Conservation (phyloP, 106 monocot species). For the Allium sativum region DNA sequence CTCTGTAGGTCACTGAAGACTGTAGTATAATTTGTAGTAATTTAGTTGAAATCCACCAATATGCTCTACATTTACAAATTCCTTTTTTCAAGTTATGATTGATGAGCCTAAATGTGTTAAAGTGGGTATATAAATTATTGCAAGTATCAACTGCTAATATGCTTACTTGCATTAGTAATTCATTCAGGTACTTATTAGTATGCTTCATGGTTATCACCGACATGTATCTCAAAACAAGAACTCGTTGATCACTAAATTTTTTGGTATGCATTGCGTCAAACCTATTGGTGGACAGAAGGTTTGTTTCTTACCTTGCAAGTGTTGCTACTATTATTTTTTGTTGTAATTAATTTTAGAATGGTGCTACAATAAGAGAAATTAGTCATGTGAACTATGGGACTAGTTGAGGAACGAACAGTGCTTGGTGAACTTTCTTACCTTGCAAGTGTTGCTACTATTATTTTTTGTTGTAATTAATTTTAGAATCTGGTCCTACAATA, state of each 20-base stretch:
- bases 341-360: not conserved
- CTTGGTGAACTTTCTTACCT: slow-evolving; percentile 35
- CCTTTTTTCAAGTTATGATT: no score
- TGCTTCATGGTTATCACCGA: slow-evolving; percentile 68
- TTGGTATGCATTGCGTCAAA: slow-evolving; percentile 91
- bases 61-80: no score
- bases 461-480: not conserved
- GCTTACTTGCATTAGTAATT: not conserved
- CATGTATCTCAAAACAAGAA: slow-evolving; percentile 62
- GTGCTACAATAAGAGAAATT: no score
- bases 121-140: no score
- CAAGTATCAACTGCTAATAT: no score
- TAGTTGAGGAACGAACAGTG: no score
- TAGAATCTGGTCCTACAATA: no score
- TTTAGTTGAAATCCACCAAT: no score
- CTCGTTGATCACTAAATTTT: slow-evolving; percentile 79
- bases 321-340: not conserved
- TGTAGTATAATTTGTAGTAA: no score
- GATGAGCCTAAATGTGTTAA: no score
- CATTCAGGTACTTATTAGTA: slow-evolving; percentile 80
- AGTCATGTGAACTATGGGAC: no score
- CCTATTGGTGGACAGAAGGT: slow-evolving; percentile 80
- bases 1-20: no score
- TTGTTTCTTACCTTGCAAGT: not conserved
- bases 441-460: not conserved